Evolutionary conservation across 1,284 basidiomycete genomes (phyloP).

Genomic region (Takashimella tepidaria): DNA sequence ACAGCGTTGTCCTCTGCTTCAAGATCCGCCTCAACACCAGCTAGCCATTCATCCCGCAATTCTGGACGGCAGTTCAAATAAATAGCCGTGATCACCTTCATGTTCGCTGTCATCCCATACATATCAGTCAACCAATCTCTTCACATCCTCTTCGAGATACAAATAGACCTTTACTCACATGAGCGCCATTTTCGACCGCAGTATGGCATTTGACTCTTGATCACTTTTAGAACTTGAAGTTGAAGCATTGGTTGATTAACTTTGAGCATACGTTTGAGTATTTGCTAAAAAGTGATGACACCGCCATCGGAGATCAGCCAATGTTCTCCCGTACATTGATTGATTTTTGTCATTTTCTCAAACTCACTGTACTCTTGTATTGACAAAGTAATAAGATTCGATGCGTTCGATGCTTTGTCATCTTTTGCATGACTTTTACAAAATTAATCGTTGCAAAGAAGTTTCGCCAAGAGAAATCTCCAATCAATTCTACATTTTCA

Average conservation of each 20-base stretch:
- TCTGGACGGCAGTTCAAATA: constrained; percentile 96
- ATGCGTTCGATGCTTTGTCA: constrained; percentile 91
- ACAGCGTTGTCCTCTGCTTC: constrained; percentile 58
- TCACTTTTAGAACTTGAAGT: constrained; percentile 92
- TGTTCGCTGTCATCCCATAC: constrained; percentile 73
- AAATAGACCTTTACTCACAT: constrained; percentile 54
- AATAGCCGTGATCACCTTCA: constrained; percentile 99
- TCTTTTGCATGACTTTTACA: constrained; percentile 94
- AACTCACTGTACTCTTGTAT: constrained; percentile 89
- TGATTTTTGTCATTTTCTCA: too few species aligned
- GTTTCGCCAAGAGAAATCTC: constrained; percentile 96
- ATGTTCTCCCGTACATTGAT: too few species aligned
- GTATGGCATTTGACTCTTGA: constrained; percentile 98
- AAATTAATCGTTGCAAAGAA: constrained; percentile 99
- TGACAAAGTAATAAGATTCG: constrained; percentile 94
- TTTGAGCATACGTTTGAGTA: constrained; percentile 88
- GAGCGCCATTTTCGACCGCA: constrained; percentile 98
- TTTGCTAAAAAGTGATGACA: constrained; percentile 70
- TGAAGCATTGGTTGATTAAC: constrained; percentile 93
- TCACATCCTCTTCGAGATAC: background rate
- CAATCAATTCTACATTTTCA: constrained; percentile 84
- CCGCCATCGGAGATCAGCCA: too few species aligned
- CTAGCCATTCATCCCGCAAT: constrained; percentile 95
- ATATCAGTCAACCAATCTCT: background rate
- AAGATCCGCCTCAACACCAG: constrained; percentile 86